Base-by-base conservation (phyloP, 495 filamentous ascomycete genomes). In the Penicillium paradoxum region DNA sequence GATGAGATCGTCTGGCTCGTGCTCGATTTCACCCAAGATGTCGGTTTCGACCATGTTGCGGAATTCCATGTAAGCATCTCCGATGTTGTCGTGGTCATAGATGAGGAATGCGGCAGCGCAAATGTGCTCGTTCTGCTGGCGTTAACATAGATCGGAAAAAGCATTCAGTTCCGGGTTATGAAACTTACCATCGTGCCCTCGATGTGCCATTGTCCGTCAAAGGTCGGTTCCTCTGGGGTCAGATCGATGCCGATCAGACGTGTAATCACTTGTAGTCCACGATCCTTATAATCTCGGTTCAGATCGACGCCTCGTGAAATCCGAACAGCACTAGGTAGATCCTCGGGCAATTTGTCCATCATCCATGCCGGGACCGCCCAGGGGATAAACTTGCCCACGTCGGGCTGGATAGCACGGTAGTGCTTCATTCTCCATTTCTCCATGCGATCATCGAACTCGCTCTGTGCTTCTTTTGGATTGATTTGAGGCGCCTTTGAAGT, bases 91-190 rank as follows among this genome's bases (percentile, higher is more conserved):
- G 1, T 13, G 38, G 3, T 61, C 58, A 36, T 56, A 64, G 19
- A 43, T 45, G 15, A 67, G 49, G 53, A 62, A 46, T n/a, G 65
- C 63, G 0, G 67, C 56, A 15, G 72, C 69, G 44, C 63, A 69
- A 47, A 76, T 65, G 29, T 74, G 72, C 42, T 76, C 73, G 40
- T 76, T 76, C 67, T 69, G 29, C n/a, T n/a, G n/a, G n/a, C n/a
- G n/a, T n/a, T n/a, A n/a, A n/a, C n/a, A n/a, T n/a, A n/a, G n/a
- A n/a, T n/a, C n/a, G n/a, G n/a, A n/a, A n/a, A n/a, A n/a, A n/a
- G n/a, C n/a, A n/a, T n/a, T n/a, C n/a, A n/a, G n/a, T n/a, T n/a
- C n/a, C n/a, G n/a, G n/a, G n/a, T n/a, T n/a, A n/a, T n/a, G n/a
- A n/a, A n/a, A n/a, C n/a, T n/a, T n/a, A n/a, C n/a, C n/a, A n/a